Conservation (phyloP, 2,329 filamentous ascomycete species). For the Aspergillus novofumigatus region DNA sequence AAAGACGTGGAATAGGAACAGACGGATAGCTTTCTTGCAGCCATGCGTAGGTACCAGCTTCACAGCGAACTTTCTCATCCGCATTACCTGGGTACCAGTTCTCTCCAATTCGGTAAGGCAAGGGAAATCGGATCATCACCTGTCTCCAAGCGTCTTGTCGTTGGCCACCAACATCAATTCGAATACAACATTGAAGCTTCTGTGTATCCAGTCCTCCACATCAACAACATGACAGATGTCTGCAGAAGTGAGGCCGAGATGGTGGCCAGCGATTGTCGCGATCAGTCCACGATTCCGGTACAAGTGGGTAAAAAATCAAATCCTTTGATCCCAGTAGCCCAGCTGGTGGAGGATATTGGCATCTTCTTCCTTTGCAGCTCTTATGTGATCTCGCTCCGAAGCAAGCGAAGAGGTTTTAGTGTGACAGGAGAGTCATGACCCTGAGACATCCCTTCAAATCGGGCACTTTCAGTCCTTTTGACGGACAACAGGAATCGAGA, state of each 20-base stretch:
- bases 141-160: neutral
- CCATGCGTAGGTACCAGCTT: slow-evolving; percentile 27
- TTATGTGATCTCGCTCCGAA: slow-evolving; percentile 21
- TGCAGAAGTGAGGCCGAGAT: slow-evolving; percentile 15
- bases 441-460: neutral
- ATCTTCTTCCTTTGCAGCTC: slow-evolving; percentile 17
- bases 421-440: neutral
- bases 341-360: slow-evolving; percentile 22
- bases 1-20: slow-evolving; percentile 21
- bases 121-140: slow-evolving; percentile 18
- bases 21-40: slow-evolving; percentile 23
- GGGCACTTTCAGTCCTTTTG: neutral
- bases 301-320: slow-evolving; percentile 11
- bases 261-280: slow-evolving; percentile 19
- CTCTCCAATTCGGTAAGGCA: slow-evolving; percentile 24
- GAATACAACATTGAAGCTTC: slow-evolving; percentile 24
- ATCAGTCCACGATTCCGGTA: slow-evolving; percentile 7
- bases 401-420: slow-evolving; percentile 6
- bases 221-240: slow-evolving; percentile 10
- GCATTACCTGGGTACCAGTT: slow-evolving; percentile 18
- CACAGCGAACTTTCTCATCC: slow-evolving; percentile 26
- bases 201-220: slow-evolving; percentile 15
- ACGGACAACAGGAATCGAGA: neutral
- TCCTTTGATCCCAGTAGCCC: slow-evolving; percentile 14
- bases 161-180: slow-evolving; percentile 8